A percentile compares a stretch with the other conserved stretches of the same genome.
These are phyloP conservation scores for Colletotrichum kahawae DNA, from an alignment of 2,329 filamentous ascomycete species.

Conservation along the genomic window DNA sequence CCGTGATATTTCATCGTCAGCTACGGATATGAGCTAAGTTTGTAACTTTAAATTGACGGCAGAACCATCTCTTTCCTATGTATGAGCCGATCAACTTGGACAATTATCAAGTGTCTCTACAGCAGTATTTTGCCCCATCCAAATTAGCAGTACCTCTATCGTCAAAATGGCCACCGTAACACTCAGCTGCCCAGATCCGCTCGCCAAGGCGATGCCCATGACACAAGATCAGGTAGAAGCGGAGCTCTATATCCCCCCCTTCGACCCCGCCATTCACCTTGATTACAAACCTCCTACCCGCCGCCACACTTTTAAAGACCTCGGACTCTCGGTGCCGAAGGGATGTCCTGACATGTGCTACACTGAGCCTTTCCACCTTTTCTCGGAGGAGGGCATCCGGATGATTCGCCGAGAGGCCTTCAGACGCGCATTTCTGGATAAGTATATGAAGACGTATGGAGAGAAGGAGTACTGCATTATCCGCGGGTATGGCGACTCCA, in stretches of 20 bases:
- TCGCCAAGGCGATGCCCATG: not conserved
- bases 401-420: not conserved
- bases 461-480: not conserved
- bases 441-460: not conserved
- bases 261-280: not conserved
- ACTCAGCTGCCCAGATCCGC: not conserved
- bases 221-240: not conserved
- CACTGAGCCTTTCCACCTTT: not conserved
- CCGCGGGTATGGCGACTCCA: not conserved
- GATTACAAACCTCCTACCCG: not conserved
- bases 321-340: not conserved
- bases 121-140: not conserved
- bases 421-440: not conserved
- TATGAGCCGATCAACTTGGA: not conserved
- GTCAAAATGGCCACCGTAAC: not conserved
- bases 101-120: not conserved
- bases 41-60: not conserved
- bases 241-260: not conserved
- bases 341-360: not conserved
- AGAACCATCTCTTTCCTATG: not conserved
- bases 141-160: not conserved
- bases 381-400: not conserved
- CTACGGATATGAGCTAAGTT: not conserved
- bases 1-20: not conserved
- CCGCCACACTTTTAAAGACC: not conserved